Evolutionary conservation across 1,284 basidiomycete species (phyloP).

Genomic region (Pterula multifida): DNA sequence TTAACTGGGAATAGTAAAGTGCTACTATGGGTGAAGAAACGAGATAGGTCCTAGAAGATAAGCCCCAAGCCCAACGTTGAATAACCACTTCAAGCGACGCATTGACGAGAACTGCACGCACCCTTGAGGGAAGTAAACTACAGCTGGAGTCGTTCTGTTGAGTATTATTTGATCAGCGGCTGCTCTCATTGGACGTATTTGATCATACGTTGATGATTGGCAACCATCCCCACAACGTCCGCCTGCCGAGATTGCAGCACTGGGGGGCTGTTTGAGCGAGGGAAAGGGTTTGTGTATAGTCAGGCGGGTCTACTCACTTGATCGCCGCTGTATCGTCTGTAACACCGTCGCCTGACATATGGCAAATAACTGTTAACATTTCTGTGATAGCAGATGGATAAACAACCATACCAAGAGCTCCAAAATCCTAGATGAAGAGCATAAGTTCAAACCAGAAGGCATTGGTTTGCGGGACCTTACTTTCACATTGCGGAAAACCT

Average conservation of each 20-base stretch:
- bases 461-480: background rate
- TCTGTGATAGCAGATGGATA: too few species aligned
- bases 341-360: constrained; percentile 51
- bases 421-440: constrained; percentile 21
- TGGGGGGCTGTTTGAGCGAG: background rate
- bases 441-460: background rate
- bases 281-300: background rate
- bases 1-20: constrained; percentile 57
- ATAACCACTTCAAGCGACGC: background rate
- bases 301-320: background rate
- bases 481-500: constrained; percentile 68
- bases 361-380: too few species aligned
- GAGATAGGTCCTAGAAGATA: constrained; percentile 44
- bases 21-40: constrained; percentile 50
- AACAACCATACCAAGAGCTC: constrained; percentile 27
- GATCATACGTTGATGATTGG: constrained; percentile 9
- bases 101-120: background rate
- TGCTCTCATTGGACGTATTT: too few species aligned
- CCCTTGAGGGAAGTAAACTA: constrained; percentile 42
- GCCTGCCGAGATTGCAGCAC: constrained; percentile 41
- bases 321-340: constrained; percentile 45
- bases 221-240: constrained; percentile 46
- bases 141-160: constrained; percentile 26
- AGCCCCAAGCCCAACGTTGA: background rate
- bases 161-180: too few species aligned